A percentile compares a stretch with the other conserved stretches of the same genome.
Evolutionary conservation across 2,329 filamentous ascomycete species (phyloP).

Genomic region (Colletotrichum abscissum): DNA sequence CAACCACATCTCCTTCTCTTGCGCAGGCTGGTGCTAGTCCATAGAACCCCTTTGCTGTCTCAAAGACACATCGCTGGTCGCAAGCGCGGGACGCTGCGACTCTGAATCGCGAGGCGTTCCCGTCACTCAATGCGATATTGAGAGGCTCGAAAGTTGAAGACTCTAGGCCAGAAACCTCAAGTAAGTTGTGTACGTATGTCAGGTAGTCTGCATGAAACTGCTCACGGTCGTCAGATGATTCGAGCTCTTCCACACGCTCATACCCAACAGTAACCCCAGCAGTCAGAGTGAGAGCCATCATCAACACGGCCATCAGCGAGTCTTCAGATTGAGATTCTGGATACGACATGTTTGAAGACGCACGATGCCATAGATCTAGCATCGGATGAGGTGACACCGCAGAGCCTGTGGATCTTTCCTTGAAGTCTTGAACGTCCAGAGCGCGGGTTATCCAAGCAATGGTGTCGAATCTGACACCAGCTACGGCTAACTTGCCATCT

Average conservation of each 20-base stretch:
- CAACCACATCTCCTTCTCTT: not conserved
- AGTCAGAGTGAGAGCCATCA: constrained; percentile 12
- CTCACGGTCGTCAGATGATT: not conserved
- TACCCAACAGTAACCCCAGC: constrained; percentile 5
- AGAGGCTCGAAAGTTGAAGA: not conserved
- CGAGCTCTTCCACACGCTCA: not conserved
- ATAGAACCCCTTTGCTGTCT: constrained; percentile 1
- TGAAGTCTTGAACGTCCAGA: constrained; percentile 6
- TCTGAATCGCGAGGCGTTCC: not conserved
- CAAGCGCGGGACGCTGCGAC: constrained; percentile 9
- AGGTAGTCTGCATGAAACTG: constrained; percentile 13
- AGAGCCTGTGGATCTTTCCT: not conserved
- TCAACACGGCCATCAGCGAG: not conserved
- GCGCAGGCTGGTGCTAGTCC: constrained; percentile 11
- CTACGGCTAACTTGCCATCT: constrained; percentile 1
- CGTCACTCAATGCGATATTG: not conserved
- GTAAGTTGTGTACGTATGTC: not conserved
- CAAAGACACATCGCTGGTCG: constrained; percentile 12
- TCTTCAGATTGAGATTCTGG: not conserved
- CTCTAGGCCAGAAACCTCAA: not conserved
- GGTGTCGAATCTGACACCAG: constrained; percentile 10
- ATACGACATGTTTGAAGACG: constrained; percentile 1
- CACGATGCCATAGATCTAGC: constrained; percentile 3
- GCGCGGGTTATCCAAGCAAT: constrained; percentile 5
- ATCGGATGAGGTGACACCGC: not conserved